Percentiles rank a stretch among this genome's conserved stretches.
phyloP scores from a whole-genome alignment of 2,329 filamentous ascomycete genomes.

The Penicillium sp. region DNA sequence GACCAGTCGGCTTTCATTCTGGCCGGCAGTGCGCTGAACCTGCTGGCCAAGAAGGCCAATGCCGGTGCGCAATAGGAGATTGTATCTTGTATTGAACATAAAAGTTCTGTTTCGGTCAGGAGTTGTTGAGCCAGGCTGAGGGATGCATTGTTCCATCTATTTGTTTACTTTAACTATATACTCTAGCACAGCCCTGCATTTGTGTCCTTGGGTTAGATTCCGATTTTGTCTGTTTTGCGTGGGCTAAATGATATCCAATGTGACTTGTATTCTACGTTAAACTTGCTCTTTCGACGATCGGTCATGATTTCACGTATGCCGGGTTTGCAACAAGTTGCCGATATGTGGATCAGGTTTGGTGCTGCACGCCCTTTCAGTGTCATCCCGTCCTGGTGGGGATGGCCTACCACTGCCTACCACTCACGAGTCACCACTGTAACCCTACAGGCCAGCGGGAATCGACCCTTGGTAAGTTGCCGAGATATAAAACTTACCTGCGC shows the following conservation, averaged over 20 bases:
- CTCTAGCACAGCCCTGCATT: conserved; percentile 14
- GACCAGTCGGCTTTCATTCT: conserved; percentile 93
- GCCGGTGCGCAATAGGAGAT: conserved; percentile 5
- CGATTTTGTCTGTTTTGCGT: conserved; percentile 15
- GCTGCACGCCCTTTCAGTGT: conserved; percentile 1
- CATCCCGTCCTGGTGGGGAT: neutral
- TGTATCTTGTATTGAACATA: conserved; percentile 3
- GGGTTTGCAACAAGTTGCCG: neutral
- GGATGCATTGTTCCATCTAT: conserved; percentile 8
- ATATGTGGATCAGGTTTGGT: neutral
- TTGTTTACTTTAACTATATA: conserved; percentile 2
- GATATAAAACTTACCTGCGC: neutral
- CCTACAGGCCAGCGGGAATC: neutral
- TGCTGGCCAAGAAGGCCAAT: conserved; percentile 68
- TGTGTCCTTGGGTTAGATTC: conserved; percentile 21
- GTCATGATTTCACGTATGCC: neutral
- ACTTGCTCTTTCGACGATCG: neutral
- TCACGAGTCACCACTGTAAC: neutral
- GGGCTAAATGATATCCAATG: conserved; percentile 33
- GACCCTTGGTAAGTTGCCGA: neutral
- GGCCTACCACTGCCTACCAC: too few species aligned
- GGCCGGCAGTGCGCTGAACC: conserved; percentile 88
- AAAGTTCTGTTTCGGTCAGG: conserved; percentile 24
- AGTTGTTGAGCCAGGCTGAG: conserved; percentile 21
- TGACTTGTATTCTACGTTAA: conserved; percentile 29